Evolutionary conservation across 768 basidiomycete genomes (phyloP).

Genomic region (Hericium alpestre): DNA sequence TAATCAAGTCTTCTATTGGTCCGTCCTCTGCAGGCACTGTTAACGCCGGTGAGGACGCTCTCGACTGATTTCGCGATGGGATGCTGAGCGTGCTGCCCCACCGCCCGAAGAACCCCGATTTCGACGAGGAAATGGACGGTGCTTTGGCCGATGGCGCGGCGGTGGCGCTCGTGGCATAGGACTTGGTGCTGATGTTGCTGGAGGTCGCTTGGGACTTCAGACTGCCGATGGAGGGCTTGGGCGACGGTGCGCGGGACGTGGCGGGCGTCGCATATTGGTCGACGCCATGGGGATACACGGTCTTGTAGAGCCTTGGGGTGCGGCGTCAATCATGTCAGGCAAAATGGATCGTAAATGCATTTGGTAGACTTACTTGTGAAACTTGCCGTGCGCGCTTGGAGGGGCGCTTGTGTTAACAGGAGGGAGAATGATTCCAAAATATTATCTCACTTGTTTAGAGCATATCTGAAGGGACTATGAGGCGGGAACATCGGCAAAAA

Average conservation of each 20-base stretch:
- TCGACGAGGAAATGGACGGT: constrained; percentile 2
- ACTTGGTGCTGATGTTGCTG: neutral
- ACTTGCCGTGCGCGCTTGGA: constrained; percentile 59
- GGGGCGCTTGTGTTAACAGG: neutral
- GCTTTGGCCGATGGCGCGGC: constrained; percentile 13
- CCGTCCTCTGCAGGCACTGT: constrained; percentile 27
- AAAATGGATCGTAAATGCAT: neutral
- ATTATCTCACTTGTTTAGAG: constrained; percentile 42
- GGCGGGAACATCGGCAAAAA: neutral
- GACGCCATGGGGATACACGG: constrained; percentile 54
- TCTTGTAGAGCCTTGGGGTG: constrained; percentile 45
- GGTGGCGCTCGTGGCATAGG: neutral
- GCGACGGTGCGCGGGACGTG: constrained; percentile 25
- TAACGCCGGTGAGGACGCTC: constrained; percentile 4
- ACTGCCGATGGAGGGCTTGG: constrained; percentile 21
- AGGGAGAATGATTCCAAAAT: neutral
- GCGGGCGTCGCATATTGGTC: constrained; percentile 32
- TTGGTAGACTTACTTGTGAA: constrained; percentile 41
- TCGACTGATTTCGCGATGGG: constrained; percentile 7
- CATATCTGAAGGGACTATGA: constrained; percentile 20
- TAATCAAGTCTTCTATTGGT: constrained; percentile 58
- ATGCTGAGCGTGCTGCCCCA: constrained; percentile 16
- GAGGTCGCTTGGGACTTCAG: neutral
- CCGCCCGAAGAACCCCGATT: constrained; percentile 18
- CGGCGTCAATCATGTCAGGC: constrained; percentile 3